Base-by-base conservation (phyloP, 805 yeast genomes). In the Ogataea allantospora region DNA sequence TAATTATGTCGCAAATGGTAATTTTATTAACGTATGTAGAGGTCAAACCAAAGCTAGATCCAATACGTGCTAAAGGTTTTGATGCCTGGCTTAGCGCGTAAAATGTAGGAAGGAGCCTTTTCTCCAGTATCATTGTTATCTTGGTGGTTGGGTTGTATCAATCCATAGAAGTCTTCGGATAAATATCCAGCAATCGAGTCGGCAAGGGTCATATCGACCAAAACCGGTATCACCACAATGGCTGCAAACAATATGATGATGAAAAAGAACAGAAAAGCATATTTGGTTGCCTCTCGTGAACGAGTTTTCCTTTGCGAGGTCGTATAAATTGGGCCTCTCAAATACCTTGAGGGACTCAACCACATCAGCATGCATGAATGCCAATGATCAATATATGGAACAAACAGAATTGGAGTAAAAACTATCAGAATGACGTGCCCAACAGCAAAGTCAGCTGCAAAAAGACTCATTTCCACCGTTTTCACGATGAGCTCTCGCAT, bases 121-220 rank as follows among this genome's bases (percentile, higher is more conserved):
- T 52, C 64, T 0, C 87, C 88, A 0, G 88, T 81, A 52, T 82
- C 88, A 50, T 82, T 80, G 46, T 80, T 78, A 30, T 73, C 66
- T 51, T 80, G 85, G 26, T 61, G 53, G 25, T 63, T 70, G 1
- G 88, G 88, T 54, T 82, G 88, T 6, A 80, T 53, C 26, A 78
- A 48, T 3, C 75, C 75, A 33, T 33, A 45, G 10, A 44, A 48
- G 4, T 46, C 28, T 11, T 37, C 42, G 2, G 66, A 55, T 11
- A 55, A 30, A 28, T 40, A 34, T 13, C 24, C 35, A 36, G 43
- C 44, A 30, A 38, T 41, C 2, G 47, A 40, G 16, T 44, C 47
- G 23, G 42, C 42, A 25, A 38, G 20, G 3, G 45, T 35, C 30
- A 43, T 30, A 6, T 55, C 48, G 24, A 55, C 67, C 28, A 77